A percentile compares a stretch with the other conserved stretches of the same genome.
Conservation (phyloP, 2,329 filamentous ascomycete species). For the Trichoderma hamatum region DNA sequence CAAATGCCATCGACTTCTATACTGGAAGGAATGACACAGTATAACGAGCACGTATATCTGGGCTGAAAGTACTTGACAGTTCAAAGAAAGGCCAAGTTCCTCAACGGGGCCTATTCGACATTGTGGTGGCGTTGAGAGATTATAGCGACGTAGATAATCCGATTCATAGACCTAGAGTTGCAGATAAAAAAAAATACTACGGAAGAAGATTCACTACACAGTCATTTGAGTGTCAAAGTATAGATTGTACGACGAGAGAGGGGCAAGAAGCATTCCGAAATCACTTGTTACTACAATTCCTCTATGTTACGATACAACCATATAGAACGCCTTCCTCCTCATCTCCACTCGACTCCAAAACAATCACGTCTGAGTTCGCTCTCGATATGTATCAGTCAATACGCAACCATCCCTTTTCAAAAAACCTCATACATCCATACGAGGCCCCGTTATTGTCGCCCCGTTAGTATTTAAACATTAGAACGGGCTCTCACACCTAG, state of each 20-base stretch:
- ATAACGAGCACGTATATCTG: neutral
- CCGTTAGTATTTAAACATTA: neutral
- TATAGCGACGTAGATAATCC: neutral
- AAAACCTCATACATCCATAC: neutral
- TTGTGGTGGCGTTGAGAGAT: neutral
- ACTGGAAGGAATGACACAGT: neutral
- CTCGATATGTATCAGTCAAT: neutral
- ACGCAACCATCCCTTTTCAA: neutral
- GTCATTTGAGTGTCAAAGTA: neutral
- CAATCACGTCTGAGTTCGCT: neutral
- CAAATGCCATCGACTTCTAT: neutral
- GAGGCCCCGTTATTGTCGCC: neutral
- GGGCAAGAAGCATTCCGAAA: neutral
- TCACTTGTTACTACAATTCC: too few species aligned
- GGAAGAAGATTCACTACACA: neutral
- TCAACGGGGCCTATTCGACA: neutral
- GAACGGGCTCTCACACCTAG: too few species aligned
- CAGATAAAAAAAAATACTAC: neutral
- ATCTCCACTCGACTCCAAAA: neutral
- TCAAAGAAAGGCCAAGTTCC: neutral
- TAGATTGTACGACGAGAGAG: neutral
- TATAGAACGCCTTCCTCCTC: neutral
- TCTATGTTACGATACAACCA: neutral
- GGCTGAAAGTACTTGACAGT: neutral
- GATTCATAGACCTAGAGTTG: neutral